phyloP scores from a whole-genome alignment of 805 yeast genomes.

The Spathaspora sp. region DNA sequence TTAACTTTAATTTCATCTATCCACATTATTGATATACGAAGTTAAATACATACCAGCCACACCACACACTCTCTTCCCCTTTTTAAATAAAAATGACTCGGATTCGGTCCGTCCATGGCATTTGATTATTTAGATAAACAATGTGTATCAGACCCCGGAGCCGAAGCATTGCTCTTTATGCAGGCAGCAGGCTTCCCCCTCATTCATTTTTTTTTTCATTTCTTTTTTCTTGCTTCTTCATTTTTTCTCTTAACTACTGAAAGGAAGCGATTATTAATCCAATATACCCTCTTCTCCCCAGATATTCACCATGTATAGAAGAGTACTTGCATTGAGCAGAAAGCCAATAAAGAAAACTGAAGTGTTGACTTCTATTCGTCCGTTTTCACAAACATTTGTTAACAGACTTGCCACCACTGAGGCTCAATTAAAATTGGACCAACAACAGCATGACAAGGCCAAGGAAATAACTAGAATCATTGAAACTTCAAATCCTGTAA shows the following conservation, averaged over 20 bases:
- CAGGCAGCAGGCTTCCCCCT: not conserved
- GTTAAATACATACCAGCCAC: no score
- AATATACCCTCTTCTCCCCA: not conserved
- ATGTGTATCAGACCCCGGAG: not conserved
- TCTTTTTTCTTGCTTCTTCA: no score
- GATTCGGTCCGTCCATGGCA: not conserved
- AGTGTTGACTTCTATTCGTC: not conserved
- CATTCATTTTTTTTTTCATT: not conserved
- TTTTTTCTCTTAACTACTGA: no score
- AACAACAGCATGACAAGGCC: conserved; percentile 5
- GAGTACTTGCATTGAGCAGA: not conserved
- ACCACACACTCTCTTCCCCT: no score
- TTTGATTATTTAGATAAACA: not conserved
- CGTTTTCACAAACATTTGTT: not conserved
- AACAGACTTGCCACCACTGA: conserved; percentile 9
- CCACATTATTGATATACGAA: not conserved
- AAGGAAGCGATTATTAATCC: not conserved
- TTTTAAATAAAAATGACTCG: not conserved
- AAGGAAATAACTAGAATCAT: not conserved
- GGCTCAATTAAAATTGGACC: not conserved
- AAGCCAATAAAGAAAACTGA: not conserved
- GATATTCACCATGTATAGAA: not conserved
- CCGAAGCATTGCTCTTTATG: not conserved
- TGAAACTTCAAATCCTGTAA: not conserved
- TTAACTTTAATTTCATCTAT: no score